Conservation (phyloP, 2,329 filamentous ascomycete species). For the Venturia aucupariae region DNA sequence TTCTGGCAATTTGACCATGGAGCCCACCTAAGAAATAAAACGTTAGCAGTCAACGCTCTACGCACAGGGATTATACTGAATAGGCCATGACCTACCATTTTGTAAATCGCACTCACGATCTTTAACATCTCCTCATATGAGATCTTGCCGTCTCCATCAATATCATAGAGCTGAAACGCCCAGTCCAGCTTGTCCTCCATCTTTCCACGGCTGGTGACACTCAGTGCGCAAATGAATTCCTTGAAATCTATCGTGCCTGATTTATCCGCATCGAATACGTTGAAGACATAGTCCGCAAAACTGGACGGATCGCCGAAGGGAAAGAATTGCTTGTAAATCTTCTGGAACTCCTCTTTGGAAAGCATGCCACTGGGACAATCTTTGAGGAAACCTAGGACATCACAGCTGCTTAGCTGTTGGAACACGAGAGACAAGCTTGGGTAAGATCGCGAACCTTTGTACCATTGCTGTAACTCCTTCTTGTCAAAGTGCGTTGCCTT, state of each 20-base stretch:
- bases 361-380: constrained; percentile 96
- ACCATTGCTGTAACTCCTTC: constrained; percentile 99
- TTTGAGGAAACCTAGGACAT: constrained; percentile 74
- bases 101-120: constrained; percentile 99
- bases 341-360: constrained; percentile 97
- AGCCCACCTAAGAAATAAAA: constrained; percentile 61
- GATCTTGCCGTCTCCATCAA: constrained; percentile 97
- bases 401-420: constrained; percentile 3
- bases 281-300: constrained; percentile 98
- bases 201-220: constrained; percentile 91
- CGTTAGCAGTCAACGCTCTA: constrained; percentile 18
- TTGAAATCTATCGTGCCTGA: constrained; percentile 98
- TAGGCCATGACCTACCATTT: constrained; percentile 62
- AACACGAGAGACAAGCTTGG: background rate
- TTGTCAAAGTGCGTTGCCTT: constrained; percentile 98
- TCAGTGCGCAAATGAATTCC: constrained; percentile 97
- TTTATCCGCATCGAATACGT: constrained; percentile 96
- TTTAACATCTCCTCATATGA: constrained; percentile 98
- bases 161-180: constrained; percentile 99
- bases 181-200: constrained; percentile 99
- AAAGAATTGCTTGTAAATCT: constrained; percentile 99
- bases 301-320: constrained; percentile 95
- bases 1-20: constrained; percentile 97
- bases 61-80: background rate
- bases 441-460: constrained; percentile 71